phyloP scores from a whole-genome alignment of 257 asterid genomes.

The Osmanthus fragrans region DNA sequence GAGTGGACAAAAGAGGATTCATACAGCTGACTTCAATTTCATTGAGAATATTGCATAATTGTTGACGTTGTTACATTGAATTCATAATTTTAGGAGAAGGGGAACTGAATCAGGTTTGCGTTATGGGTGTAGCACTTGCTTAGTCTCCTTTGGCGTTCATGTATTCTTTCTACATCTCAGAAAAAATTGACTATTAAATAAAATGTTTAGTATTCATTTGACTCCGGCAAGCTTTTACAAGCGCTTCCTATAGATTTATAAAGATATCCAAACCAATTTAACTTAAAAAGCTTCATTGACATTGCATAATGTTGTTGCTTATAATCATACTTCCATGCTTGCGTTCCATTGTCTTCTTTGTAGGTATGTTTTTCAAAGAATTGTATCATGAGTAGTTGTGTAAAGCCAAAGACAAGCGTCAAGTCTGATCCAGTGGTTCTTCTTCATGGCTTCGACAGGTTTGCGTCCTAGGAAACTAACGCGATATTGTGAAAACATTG shows the following conservation, averaged over 20 bases:
- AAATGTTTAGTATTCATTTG: neutral
- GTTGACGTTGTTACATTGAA: no score
- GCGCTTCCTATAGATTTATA: neutral
- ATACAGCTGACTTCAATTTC: neutral
- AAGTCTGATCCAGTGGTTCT: conserved; percentile 67
- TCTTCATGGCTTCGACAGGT: conserved; percentile 99
- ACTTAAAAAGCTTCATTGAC: neutral
- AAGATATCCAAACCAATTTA: neutral
- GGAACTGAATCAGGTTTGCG: neutral
- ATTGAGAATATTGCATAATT: neutral
- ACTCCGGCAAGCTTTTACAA: neutral
- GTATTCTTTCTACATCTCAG: neutral
- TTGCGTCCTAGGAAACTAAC: conserved; percentile 25
- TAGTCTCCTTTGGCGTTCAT: neutral
- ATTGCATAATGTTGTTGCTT: neutral
- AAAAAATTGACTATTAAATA: neutral
- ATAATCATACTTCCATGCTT: neutral
- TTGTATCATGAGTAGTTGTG: conserved; percentile 79
- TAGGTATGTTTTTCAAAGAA: conserved; percentile 58
- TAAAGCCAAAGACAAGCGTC: conserved; percentile 52
- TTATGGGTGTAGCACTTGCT: no score
- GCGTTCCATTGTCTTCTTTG: conserved; percentile 7
- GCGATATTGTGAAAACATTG: conserved; percentile 13
- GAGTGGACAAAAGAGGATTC: neutral
- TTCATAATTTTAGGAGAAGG: neutral